Percentiles rank a stretch among this genome's conserved stretches.
phyloP scores from a whole-genome alignment of 1,284 basidiomycete genomes.

The Athelia sp. region DNA sequence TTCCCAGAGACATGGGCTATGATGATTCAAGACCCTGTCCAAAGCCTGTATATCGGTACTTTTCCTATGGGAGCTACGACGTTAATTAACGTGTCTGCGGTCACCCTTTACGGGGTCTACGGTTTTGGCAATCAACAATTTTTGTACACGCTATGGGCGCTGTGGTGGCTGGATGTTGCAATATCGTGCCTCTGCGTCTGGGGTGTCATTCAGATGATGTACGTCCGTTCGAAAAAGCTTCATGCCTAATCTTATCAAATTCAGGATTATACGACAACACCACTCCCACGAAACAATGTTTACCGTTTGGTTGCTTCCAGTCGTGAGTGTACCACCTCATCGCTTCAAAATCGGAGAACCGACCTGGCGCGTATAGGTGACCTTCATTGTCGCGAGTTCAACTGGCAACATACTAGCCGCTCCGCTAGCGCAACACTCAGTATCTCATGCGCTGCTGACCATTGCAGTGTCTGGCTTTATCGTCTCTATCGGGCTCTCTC shows the following conservation, averaged over 20 bases:
- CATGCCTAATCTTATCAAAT: not conserved
- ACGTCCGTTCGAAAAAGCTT: not conserved
- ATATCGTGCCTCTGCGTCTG: conserved; percentile 58
- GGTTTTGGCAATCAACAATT: conserved; percentile 51
- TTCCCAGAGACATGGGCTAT: conserved; percentile 53
- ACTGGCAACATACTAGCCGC: conserved; percentile 57
- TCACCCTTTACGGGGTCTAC: conserved; percentile 36
- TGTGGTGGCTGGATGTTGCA: conserved; percentile 72
- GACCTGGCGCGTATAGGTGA: too few relatives aligned
- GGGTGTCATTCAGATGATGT: conserved; percentile 66
- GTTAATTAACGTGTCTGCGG: conserved; percentile 47
- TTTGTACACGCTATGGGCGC: conserved; percentile 56
- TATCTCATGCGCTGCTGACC: conserved; percentile 50
- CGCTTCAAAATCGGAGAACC: too few relatives aligned
- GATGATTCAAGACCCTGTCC: conserved; percentile 57
- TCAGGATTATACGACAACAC: conserved; percentile 57
- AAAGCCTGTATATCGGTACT: conserved; percentile 65
- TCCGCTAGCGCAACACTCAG: conserved; percentile 39
- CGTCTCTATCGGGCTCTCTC: conserved; percentile 52
- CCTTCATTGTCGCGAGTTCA: conserved; percentile 64
- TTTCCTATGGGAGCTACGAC: conserved; percentile 73
- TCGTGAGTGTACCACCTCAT: too few relatives aligned
- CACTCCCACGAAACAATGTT: conserved; percentile 55
- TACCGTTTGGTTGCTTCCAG: conserved; percentile 66
- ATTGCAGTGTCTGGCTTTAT: conserved; percentile 46